phyloP scores from a whole-genome alignment of 768 basidiomycete genomes.

The Mycena metata region DNA sequence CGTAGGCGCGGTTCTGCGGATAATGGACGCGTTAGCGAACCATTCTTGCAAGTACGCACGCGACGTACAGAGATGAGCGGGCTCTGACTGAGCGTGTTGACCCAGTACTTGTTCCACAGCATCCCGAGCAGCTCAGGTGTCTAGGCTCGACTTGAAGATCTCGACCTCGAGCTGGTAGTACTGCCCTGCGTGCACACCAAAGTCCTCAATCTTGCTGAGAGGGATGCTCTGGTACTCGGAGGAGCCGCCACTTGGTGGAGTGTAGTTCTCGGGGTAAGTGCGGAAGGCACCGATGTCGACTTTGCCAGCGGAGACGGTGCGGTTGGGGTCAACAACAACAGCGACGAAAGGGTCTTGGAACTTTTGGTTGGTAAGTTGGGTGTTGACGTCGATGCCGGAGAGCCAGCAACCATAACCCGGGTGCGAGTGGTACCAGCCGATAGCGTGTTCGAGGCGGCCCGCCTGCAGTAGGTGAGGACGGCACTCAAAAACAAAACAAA shows the following conservation, averaged over 20 bases:
- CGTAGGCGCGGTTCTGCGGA: conserved; percentile 92
- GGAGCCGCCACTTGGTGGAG: conserved; percentile 75
- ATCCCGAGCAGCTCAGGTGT: conserved; percentile 89
- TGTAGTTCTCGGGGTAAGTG: conserved; percentile 96
- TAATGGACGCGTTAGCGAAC: background rate
- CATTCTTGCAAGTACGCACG: background rate
- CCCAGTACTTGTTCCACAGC: conserved; percentile 99
- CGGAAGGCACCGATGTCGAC: conserved; percentile 99
- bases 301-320: conserved; percentile 97
- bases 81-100: conserved; percentile 94
- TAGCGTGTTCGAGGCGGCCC: conserved; percentile 85
- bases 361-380: conserved; percentile 95
- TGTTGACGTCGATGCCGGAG: conserved; percentile 98
- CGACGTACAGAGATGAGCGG: conserved; percentile 86
- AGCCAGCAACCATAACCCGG: conserved; percentile 99
- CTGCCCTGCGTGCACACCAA: conserved; percentile 96
- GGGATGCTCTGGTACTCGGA: conserved; percentile 98
- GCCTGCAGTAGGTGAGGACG: conserved; percentile 61
- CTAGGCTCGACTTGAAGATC: conserved; percentile 93
- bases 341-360: conserved; percentile 98
- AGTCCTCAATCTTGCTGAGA: conserved; percentile 97
- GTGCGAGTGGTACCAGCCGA: conserved; percentile 99
- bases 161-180: conserved; percentile 96
- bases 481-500: background rate
- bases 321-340: conserved; percentile 98